phyloP scores from a whole-genome alignment of 257 asterid genomes.

The Lavandula angustifolia region DNA sequence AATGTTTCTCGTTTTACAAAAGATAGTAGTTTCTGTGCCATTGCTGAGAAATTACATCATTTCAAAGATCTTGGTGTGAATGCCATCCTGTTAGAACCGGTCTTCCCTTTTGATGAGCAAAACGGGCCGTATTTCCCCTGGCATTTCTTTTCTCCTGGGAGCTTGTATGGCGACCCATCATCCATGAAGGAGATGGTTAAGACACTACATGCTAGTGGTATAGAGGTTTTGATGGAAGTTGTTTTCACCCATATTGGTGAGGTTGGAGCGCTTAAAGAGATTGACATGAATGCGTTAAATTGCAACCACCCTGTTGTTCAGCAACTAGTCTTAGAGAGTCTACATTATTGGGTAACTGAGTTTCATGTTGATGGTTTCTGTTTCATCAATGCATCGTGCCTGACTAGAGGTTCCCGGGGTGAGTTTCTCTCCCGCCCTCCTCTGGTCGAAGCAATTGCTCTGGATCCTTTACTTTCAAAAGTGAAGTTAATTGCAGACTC shows the following conservation, averaged over 20 bases:
- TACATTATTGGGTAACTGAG: slow-evolving; percentile 83
- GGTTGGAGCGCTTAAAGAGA: slow-evolving; percentile 46
- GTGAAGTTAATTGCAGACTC: slow-evolving; percentile 77
- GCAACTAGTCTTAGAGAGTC: slow-evolving; percentile 79
- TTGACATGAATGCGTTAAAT: slow-evolving; percentile 60
- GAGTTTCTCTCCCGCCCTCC: slow-evolving; percentile 85
- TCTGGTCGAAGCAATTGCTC: slow-evolving; percentile 79
- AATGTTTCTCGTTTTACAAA: slow-evolving; percentile 59
- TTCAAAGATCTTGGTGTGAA: slow-evolving; percentile 83
- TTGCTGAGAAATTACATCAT: slow-evolving; percentile 68
- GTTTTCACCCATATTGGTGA: slow-evolving; percentile 76
- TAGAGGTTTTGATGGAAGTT: slow-evolving; percentile 88
- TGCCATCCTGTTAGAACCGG: slow-evolving; percentile 81
- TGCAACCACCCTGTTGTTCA: slow-evolving; percentile 78
- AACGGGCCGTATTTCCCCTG: slow-evolving; percentile 78
- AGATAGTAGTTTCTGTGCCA: slow-evolving; percentile 65
- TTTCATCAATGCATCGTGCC: slow-evolving; percentile 64
- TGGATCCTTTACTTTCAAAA: slow-evolving; percentile 82
- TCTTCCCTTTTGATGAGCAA: slow-evolving; percentile 67
- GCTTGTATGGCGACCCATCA: slow-evolving; percentile 36
- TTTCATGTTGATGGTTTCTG: slow-evolving; percentile 86
- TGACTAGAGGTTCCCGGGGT: slow-evolving; percentile 59
- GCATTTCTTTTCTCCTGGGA: slow-evolving; percentile 76
- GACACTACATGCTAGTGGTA: slow-evolving; percentile 64
- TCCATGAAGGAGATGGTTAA: slow-evolving; percentile 92